Evolutionary conservation across 1,284 basidiomycete species (phyloP).

Genomic region (Apiotrichum porosum): DNA sequence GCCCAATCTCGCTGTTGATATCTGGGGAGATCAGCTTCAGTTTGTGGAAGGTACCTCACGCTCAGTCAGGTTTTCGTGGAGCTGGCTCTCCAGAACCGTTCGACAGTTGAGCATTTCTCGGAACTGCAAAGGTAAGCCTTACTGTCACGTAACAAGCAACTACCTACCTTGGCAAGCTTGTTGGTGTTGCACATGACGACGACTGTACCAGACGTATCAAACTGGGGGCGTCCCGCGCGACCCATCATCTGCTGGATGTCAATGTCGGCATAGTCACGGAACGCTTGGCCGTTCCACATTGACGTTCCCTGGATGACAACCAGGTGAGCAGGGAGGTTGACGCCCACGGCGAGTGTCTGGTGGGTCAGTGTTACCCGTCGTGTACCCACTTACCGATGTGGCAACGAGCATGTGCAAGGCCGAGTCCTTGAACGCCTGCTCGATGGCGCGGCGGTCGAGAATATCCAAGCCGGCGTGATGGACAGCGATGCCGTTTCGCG

Average conservation of each 20-base stretch:
- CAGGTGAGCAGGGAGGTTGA: constrained; percentile 52
- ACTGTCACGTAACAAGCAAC: too few relatives aligned
- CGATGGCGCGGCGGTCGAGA: constrained; percentile 49
- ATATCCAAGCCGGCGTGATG: constrained; percentile 55
- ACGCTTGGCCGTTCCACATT: constrained; percentile 37
- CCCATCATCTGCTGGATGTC: constrained; percentile 52
- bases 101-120: constrained; percentile 43
- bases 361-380: background rate
- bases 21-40: constrained; percentile 43
- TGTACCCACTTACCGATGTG: constrained; percentile 41
- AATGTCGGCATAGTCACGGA: constrained; percentile 47
- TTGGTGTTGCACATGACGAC: constrained; percentile 40
- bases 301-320: constrained; percentile 49
- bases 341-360: constrained; percentile 53
- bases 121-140: constrained; percentile 43
- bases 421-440: constrained; percentile 49
- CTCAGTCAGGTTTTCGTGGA: constrained; percentile 77
- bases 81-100: constrained; percentile 73
- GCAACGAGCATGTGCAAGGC: constrained; percentile 45
- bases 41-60: too few relatives aligned
- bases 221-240: constrained; percentile 82
- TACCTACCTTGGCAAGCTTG: constrained; percentile 28
- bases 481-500: constrained; percentile 49
- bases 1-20: constrained; percentile 83
- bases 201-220: constrained; percentile 58